Base-by-base conservation (phyloP, 352 stramenopile genomes). In the Pilasporangium apinafurcum region DNA sequence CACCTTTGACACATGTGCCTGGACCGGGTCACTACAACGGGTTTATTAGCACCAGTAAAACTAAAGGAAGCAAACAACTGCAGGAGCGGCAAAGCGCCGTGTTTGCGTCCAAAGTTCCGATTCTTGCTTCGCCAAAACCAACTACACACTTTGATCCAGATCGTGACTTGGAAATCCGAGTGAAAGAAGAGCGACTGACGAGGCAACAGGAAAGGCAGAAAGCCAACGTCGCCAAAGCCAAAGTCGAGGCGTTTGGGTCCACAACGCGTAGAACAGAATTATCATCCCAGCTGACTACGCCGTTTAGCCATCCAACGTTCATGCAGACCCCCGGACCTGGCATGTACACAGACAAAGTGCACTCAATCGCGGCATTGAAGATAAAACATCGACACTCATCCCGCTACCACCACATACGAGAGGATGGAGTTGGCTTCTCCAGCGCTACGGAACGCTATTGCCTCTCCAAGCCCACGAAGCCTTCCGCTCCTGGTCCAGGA, bases 91-190 rank as follows among this genome's bases (percentile, higher is more conserved):
- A 64, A 26, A 86, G 69, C 34, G 78, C 78, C 14, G 72, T 86
- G 26, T 86, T 90, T 55, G 68, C 75, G 2, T 86, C 74, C n/a
- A 83, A 80, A 14, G 78, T 90, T 5, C 78, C 78, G 4, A 78
- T 87, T 40, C 61, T 90, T 3, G 65, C 56, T 1, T 41, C 52
- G 1, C 48, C 69, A 4, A 78, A 80, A 38, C 59, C 63, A 9
- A 56, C 59, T 8, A 53, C 59, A 13, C 59, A 69, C 16, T 73
- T 78, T 31, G 70, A 87, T 40, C 47, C 59, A 14, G 74, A 87
- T 27, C 70, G 70, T 41, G 74, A 78, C n/a, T 49, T 84, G n/a
- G 74, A 87, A 47, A 32, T 82, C 33, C 51, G 56, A 2, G 61
- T 50, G 14, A 87, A 82, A 40, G 68, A 85, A 28, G 62, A 69